phyloP scores from a whole-genome alignment of 768 basidiomycete species.

The Pleurotus eryngii region DNA sequence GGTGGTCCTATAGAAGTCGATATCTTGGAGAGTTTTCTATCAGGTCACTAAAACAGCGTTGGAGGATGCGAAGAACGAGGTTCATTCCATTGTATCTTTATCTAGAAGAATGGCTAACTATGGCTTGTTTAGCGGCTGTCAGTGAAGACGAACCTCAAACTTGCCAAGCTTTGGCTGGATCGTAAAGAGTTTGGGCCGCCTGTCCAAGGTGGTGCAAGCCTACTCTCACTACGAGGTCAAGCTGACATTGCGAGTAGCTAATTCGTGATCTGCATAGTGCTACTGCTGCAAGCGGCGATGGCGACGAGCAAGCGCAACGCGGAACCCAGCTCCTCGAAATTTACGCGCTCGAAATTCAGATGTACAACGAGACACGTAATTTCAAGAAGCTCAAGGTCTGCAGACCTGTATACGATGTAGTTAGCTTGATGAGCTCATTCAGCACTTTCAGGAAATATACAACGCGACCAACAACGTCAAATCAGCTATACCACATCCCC shows the following conservation, averaged over 20 bases:
- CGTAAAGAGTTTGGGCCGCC: conserved; percentile 81
- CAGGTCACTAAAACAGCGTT: conserved; percentile 87
- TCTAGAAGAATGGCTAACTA: too few relatives aligned
- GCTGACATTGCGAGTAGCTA: conserved; percentile 41
- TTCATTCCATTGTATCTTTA: conserved; percentile 27
- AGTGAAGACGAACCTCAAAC: conserved; percentile 93
- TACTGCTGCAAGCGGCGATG: conserved; percentile 58
- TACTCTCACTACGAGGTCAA: background rate
- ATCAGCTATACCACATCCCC: conserved; percentile 95
- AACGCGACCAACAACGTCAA: conserved; percentile 91
- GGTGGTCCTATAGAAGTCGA: conserved; percentile 78
- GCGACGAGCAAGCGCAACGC: conserved; percentile 84
- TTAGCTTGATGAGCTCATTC: background rate
- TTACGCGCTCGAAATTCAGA: conserved; percentile 97
- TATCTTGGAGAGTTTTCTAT: conserved; percentile 93
- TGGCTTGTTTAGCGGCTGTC: conserved; percentile 67
- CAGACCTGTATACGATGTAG: too few relatives aligned
- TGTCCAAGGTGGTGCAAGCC: conserved; percentile 61
- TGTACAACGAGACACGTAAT: conserved; percentile 97
- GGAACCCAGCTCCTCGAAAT: conserved; percentile 95
- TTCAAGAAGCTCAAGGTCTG: conserved; percentile 91
- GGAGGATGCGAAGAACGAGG: conserved; percentile 95
- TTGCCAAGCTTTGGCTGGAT: conserved; percentile 97
- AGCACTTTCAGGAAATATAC: conserved; percentile 78
- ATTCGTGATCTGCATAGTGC: conserved; percentile 72